phyloP scores from a whole-genome alignment of 2,329 filamentous ascomycete species.

The Paradendryphiella salina region DNA sequence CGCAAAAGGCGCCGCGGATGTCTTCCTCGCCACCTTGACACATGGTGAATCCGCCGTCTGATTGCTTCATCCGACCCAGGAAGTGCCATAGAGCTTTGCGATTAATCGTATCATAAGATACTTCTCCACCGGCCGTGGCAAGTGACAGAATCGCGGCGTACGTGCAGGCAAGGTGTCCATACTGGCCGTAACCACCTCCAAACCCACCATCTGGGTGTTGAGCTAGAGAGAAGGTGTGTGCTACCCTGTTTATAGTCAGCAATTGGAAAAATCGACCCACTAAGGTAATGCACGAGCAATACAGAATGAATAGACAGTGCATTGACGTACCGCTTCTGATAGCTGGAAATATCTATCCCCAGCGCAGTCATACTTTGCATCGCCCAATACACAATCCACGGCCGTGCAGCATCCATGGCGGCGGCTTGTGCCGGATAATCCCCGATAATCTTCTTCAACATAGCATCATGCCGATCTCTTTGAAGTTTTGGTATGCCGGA shows the following conservation, averaged over 20 bases:
- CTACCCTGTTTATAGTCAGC: constrained; percentile 53
- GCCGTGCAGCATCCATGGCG: constrained; percentile 79
- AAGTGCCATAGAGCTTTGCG: constrained; percentile 87
- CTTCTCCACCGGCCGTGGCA: constrained; percentile 74
- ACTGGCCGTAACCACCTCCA: constrained; percentile 89
- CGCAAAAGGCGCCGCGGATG: constrained; percentile 90
- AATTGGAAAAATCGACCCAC: background rate
- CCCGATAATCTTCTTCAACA: constrained; percentile 60
- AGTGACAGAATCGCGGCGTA: constrained; percentile 84
- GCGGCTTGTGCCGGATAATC: constrained; percentile 71
- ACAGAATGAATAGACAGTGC: background rate
- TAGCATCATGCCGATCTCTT: constrained; percentile 62
- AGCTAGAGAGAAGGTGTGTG: constrained; percentile 75
- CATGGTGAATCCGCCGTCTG: constrained; percentile 87
- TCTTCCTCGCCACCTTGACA: constrained; percentile 87
- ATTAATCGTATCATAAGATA: constrained; percentile 75
- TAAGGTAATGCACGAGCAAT: background rate
- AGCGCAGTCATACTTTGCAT: constrained; percentile 74
- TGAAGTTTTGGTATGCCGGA: constrained; percentile 76
- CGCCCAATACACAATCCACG: constrained; percentile 95
- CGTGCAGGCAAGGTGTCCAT: constrained; percentile 83
- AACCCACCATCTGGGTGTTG: constrained; percentile 87
- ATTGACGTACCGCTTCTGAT: constrained; percentile 65
- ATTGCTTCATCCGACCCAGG: constrained; percentile 83
- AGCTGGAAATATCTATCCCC: constrained; percentile 70